Percentiles rank a stretch among this genome's conserved stretches.
These are phyloP conservation scores for Apiospora malaysiana DNA, from an alignment of 2,329 filamentous ascomycete genomes.

Conservation along the genomic window DNA sequence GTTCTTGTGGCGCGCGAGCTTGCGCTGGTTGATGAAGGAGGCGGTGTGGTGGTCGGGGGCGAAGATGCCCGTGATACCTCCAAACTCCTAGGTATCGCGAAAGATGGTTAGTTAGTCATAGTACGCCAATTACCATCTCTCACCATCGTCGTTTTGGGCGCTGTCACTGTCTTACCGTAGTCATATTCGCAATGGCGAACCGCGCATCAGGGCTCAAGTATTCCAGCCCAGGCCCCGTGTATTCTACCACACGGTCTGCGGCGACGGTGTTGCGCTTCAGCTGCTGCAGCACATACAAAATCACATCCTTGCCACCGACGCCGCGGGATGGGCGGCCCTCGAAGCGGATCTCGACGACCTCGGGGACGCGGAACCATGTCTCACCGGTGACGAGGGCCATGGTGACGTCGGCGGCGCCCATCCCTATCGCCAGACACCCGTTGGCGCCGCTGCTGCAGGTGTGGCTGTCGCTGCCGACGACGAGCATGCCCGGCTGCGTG, in stretches of 20 bases:
- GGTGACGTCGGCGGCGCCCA: conserved; percentile 52
- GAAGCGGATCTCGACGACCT: conserved; percentile 47
- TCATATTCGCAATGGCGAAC: conserved; percentile 55
- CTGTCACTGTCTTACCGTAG: conserved; percentile 36
- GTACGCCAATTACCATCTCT: background rate
- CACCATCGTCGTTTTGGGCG: background rate
- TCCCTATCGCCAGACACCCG: conserved; percentile 48
- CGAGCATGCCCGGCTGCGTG: conserved; percentile 50
- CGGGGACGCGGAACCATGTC: conserved; percentile 53
- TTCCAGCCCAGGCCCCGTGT: conserved; percentile 46
- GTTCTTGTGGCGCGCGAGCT: conserved; percentile 40
- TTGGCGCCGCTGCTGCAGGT: conserved; percentile 51
- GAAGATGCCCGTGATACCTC: conserved; percentile 50
- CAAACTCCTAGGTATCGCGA: conserved; percentile 42
- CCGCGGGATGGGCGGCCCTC: conserved; percentile 42
- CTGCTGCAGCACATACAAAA: conserved; percentile 49
- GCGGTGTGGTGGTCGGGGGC: conserved; percentile 45
- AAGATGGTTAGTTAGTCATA: background rate
- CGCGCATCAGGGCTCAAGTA: conserved; percentile 49
- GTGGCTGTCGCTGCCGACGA: conserved; percentile 52
- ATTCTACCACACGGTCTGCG: conserved; percentile 51
- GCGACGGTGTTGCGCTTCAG: conserved; percentile 54
- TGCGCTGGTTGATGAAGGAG: conserved; percentile 42
- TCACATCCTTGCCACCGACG: conserved; percentile 52
- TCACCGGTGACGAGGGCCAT: conserved; percentile 52